Conservation (phyloP, 1,284 basidiomycete genomes). For the Melanopsichium pennsylvanicum region DNA sequence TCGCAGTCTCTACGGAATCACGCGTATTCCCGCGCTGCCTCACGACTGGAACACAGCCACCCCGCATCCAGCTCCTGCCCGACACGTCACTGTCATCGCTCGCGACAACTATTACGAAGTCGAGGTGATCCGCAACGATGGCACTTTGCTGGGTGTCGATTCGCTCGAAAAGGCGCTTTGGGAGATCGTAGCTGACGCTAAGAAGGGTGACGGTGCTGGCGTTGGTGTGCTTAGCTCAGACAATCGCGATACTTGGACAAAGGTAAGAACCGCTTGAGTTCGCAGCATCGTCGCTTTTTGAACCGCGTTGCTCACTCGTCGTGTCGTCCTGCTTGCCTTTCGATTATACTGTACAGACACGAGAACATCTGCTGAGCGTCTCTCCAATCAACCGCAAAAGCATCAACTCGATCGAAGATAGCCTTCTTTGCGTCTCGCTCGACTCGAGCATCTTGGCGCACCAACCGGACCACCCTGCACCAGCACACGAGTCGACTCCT, state of each 20-base stretch:
- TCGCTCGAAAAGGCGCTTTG: constrained; percentile 76
- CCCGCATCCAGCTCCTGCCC: constrained; percentile 69
- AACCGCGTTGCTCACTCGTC: too few relatives aligned
- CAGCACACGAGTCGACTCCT: constrained; percentile 71
- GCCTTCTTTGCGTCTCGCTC: constrained; percentile 77
- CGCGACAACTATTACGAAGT: constrained; percentile 85
- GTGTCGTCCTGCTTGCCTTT: too few relatives aligned
- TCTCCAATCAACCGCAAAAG: constrained; percentile 74
- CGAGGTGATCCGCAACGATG: constrained; percentile 69
- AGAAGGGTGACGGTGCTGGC: constrained; percentile 69
- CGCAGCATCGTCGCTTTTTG: too few relatives aligned
- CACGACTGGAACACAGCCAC: constrained; percentile 67
- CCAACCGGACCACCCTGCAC: constrained; percentile 56
- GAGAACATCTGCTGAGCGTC: constrained; percentile 75
- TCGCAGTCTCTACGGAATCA: constrained; percentile 68
- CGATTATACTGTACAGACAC: constrained; percentile 70
- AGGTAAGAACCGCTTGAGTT: constrained; percentile 70
- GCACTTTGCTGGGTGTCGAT: constrained; percentile 68
- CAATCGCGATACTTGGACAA: constrained; percentile 82
- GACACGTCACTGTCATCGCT: constrained; percentile 76
- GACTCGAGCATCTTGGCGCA: constrained; percentile 68
- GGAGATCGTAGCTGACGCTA: constrained; percentile 77
- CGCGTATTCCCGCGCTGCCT: constrained; percentile 66
- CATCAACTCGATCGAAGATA: constrained; percentile 75
- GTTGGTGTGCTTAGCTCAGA: constrained; percentile 82